phyloP scores from a whole-genome alignment of 2,329 filamentous ascomycete genomes.

The Aspergillus sp. region DNA sequence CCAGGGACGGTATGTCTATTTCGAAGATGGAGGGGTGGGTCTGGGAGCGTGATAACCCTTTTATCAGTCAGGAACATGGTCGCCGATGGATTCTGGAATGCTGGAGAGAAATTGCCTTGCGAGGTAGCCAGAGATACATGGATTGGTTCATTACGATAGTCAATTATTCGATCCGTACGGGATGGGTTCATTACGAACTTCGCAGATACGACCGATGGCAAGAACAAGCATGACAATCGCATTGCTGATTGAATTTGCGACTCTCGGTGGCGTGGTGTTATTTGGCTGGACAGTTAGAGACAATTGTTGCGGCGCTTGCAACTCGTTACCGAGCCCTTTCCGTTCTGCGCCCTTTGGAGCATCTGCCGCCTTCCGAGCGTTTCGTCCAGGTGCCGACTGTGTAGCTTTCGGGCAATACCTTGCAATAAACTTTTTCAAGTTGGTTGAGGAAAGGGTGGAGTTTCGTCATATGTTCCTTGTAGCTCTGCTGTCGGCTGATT shows the following conservation, averaged over 20 bases:
- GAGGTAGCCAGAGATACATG: slow-evolving; percentile 29
- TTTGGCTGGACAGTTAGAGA: slow-evolving; percentile 10
- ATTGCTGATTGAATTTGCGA: slow-evolving; percentile 67
- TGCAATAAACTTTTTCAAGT: slow-evolving; percentile 49
- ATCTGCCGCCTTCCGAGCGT: slow-evolving; percentile 22
- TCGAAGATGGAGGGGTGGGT: slow-evolving; percentile 37
- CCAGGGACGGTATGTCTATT: slow-evolving; percentile 88
- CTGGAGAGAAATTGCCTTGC: too few species aligned
- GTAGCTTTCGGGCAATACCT: slow-evolving; percentile 43
- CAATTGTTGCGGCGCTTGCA: slow-evolving; percentile 25
- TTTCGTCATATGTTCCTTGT: slow-evolving; percentile 57
- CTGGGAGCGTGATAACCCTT: slow-evolving; percentile 12
- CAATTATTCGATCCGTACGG: slow-evolving; percentile 46
- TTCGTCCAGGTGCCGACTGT: slow-evolving; percentile 4
- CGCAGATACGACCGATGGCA: slow-evolving; percentile 84
- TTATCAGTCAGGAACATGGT: slow-evolving; percentile 10
- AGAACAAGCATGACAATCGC: slow-evolving; percentile 80
- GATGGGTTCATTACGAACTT: slow-evolving; percentile 48
- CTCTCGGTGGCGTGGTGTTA: slow-evolving; percentile 8
- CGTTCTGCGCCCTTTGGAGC: slow-evolving; percentile 34
- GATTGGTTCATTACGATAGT: slow-evolving; percentile 30
- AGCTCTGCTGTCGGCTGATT: slow-evolving; percentile 51
- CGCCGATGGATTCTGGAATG: too few species aligned
- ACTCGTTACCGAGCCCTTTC: slow-evolving; percentile 37
- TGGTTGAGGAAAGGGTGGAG: slow-evolving; percentile 65